Evolutionary conservation across 2,329 filamentous ascomycete species (phyloP).

Genomic region (Fusarium sambucinum): DNA sequence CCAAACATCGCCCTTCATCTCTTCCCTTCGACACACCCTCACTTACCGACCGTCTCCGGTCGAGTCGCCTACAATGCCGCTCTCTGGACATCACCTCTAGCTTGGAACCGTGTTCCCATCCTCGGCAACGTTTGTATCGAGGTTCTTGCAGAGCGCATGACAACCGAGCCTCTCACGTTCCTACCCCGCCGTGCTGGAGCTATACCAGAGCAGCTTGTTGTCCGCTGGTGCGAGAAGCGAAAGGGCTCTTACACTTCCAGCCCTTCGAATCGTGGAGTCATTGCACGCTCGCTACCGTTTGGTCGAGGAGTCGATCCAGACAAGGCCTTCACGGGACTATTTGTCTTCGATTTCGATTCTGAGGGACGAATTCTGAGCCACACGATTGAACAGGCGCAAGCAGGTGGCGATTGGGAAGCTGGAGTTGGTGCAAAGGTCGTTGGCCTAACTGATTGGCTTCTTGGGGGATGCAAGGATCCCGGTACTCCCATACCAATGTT

Average conservation of each 20-base stretch:
- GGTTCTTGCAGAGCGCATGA: slow-evolving; percentile 91
- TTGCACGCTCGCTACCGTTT: slow-evolving; percentile 59
- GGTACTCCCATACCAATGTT: slow-evolving; percentile 54
- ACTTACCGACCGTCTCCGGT: slow-evolving; percentile 92
- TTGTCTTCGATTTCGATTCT: slow-evolving; percentile 94
- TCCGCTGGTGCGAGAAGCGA: slow-evolving; percentile 89
- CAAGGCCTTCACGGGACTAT: slow-evolving; percentile 88
- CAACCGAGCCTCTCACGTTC: slow-evolving; percentile 66
- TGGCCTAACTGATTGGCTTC: slow-evolving; percentile 91
- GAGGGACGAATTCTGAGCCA: slow-evolving; percentile 87
- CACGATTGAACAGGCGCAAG: slow-evolving; percentile 93
- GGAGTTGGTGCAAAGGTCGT: slow-evolving; percentile 86
- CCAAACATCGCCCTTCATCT: slow-evolving; percentile 78
- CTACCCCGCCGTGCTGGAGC: slow-evolving; percentile 65
- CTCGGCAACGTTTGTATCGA: slow-evolving; percentile 90
- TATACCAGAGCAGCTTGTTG: slow-evolving; percentile 56
- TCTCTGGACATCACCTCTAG: slow-evolving; percentile 94
- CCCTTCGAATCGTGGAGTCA: slow-evolving; percentile 51
- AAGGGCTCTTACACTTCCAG: slow-evolving; percentile 56
- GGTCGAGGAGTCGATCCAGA: slow-evolving; percentile 62
- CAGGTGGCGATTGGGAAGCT: slow-evolving; percentile 84
- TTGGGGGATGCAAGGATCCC: slow-evolving; percentile 74
- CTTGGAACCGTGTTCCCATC: slow-evolving; percentile 93
- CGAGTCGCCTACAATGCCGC: slow-evolving; percentile 92
- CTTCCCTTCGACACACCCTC: slow-evolving; percentile 82